Percentiles rank a stretch among this genome's conserved stretches.
Evolutionary conservation across 176 grass and related monocot species (phyloP).

Genomic region (Hordeum marinum): DNA sequence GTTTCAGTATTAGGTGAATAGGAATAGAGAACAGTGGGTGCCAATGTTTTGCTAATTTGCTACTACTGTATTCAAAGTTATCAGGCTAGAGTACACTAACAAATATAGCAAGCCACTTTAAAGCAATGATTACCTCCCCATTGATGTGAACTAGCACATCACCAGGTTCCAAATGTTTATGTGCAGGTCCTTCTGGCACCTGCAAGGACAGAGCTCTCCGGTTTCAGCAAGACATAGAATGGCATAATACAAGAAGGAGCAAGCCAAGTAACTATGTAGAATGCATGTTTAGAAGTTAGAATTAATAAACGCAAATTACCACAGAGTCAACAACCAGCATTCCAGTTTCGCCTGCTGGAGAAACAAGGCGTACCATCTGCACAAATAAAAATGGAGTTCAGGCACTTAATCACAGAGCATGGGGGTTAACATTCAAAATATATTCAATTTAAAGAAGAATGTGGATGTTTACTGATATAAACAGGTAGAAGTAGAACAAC

Average conservation of each 20-base stretch:
- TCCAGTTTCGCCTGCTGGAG: conserved; percentile 79
- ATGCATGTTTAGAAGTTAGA: conserved; percentile 14
- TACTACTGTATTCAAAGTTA: neutral
- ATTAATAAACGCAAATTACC: conserved; percentile 52
- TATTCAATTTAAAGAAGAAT: conserved; percentile 4
- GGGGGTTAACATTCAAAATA: conserved; percentile 15
- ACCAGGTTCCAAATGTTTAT: conserved; percentile 92
- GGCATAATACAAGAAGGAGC: conserved; percentile 2
- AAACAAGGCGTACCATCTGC: conserved; percentile 79
- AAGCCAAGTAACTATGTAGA: neutral
- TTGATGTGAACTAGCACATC: conserved; percentile 86
- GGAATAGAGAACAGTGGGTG: neutral
- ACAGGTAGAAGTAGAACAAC: conserved; percentile 7
- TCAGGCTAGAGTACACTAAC: neutral
- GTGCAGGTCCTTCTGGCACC: conserved; percentile 93
- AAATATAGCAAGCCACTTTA: neutral
- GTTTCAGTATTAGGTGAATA: neutral
- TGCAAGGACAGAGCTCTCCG: conserved; percentile 28
- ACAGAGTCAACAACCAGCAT: conserved; percentile 98
- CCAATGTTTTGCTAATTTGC: neutral
- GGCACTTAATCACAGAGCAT: neutral
- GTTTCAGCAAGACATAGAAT: conserved; percentile 23
- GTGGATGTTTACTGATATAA: neutral
- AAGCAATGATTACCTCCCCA: conserved; percentile 56
- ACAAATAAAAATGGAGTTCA: conserved; percentile 21